phyloP scores from a whole-genome alignment of 2,329 filamentous ascomycete species.

The Phialophora expanda region DNA sequence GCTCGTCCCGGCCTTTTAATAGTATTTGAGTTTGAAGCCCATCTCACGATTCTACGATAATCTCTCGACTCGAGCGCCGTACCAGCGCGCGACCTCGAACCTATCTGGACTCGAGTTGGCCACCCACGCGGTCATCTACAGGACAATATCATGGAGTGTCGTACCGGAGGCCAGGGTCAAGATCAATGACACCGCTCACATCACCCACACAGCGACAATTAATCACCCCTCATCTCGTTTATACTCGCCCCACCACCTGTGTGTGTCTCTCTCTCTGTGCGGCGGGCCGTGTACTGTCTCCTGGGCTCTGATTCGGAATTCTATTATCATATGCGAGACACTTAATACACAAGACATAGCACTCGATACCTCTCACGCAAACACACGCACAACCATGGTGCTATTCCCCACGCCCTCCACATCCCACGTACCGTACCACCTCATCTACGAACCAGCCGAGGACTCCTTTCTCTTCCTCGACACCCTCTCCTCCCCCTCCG shows the following conservation, averaged over 20 bases:
- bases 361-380: no score
- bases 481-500: slow-evolving; percentile 75
- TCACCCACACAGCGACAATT: not conserved
- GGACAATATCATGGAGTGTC: not conserved
- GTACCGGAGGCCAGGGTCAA: no score
- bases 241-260: not conserved
- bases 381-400: not conserved
- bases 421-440: slow-evolving; percentile 84
- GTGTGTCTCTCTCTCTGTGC: not conserved
- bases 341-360: not conserved
- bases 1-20: not conserved
- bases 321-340: not conserved
- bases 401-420: slow-evolving; percentile 94
- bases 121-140: not conserved
- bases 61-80: not conserved
- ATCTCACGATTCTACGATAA: not conserved
- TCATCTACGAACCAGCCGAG: slow-evolving; percentile 93
- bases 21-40: not conserved
- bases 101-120: not conserved
- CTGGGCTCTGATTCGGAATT: no score
- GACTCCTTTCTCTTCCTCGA: slow-evolving; percentile 95
- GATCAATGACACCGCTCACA: not conserved
- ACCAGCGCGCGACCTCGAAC: not conserved
- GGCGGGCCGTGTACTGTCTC: no score
- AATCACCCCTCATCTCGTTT: not conserved